These are phyloP conservation scores for Diplodia intermedia DNA, from an alignment of 2,329 filamentous ascomycete species.

Conservation along the genomic window DNA sequence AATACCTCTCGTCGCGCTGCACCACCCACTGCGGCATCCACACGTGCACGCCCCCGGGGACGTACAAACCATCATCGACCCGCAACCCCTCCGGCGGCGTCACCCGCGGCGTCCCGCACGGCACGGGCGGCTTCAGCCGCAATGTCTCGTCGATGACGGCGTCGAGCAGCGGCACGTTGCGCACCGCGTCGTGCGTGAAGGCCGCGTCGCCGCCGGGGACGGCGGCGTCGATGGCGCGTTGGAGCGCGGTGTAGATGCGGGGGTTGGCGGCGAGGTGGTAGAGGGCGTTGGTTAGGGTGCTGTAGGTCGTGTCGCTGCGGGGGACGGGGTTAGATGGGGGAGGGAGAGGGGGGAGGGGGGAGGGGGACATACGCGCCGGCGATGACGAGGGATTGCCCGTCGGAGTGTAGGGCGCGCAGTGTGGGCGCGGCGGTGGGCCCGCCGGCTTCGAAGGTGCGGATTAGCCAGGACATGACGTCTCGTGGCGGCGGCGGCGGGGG, in stretches of 20 bases:
- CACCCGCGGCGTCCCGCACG: conserved; percentile 47
- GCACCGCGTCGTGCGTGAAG: not conserved
- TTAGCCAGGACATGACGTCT: conserved; percentile 12
- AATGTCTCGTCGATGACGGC: conserved; percentile 52
- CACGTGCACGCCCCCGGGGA: conserved; percentile 43
- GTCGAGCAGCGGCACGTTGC: conserved; percentile 44
- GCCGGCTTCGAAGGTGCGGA: conserved; percentile 7
- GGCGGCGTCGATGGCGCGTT: conserved; percentile 46
- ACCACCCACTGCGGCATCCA: conserved; percentile 44
- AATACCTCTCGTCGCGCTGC: conserved; percentile 38
- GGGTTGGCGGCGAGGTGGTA: conserved; percentile 55
- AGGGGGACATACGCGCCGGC: conserved; percentile 15
- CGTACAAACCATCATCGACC: conserved; percentile 44
- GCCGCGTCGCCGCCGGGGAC: conserved; percentile 48
- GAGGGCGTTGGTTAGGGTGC: conserved; percentile 50
- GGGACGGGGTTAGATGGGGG: too few relatives aligned
- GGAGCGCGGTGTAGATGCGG: conserved; percentile 42
- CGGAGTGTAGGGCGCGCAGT: not conserved
- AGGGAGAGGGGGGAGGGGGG: too few relatives aligned
- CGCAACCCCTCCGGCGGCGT: conserved; percentile 47
- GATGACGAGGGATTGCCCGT: conserved; percentile 14
- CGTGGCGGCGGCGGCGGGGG: not conserved
- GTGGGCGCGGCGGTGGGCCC: not conserved
- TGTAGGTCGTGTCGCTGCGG: conserved; percentile 53
- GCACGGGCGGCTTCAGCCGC: conserved; percentile 50